These are phyloP conservation scores for Colletotrichum tamarilloi DNA, from an alignment of 2,329 filamentous ascomycete species.

Conservation along the genomic window DNA sequence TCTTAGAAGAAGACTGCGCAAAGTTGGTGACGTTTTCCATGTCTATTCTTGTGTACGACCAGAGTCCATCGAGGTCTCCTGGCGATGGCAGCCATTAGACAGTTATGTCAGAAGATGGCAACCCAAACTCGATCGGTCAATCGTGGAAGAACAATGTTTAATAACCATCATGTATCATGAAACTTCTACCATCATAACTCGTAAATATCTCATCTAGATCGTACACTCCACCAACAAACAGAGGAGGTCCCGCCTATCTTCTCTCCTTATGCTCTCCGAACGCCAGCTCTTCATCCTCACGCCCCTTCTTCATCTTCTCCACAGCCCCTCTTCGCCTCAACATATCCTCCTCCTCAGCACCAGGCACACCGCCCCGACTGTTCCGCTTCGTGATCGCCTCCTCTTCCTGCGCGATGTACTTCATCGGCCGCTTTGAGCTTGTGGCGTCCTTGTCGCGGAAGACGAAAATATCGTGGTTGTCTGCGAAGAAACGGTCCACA, in stretches of 20 bases:
- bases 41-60: too few relatives aligned
- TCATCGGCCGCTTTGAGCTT: conserved; percentile 36
- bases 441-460: conserved; percentile 40
- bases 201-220: not conserved
- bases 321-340: conserved; percentile 3
- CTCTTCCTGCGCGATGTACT: conserved; percentile 38
- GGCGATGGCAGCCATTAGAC: not conserved
- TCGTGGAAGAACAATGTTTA: not conserved
- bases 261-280: conserved; percentile 33
- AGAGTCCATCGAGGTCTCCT: too few relatives aligned
- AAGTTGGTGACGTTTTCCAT: too few relatives aligned
- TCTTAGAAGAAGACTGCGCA: too few relatives aligned
- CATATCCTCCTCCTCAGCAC: conserved; percentile 5
- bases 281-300: conserved; percentile 26
- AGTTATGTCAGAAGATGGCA: not conserved
- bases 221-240: not conserved
- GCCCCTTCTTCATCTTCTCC: conserved; percentile 18
- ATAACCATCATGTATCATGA: not conserved
- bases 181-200: not conserved
- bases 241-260: not conserved
- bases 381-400: conserved; percentile 38
- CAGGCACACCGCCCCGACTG: not conserved
- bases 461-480: conserved; percentile 40
- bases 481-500: conserved; percentile 40
- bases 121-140: not conserved